A percentile compares a stretch with the other conserved stretches of the same genome.
These are phyloP conservation scores for Lactarius hengduanensis DNA, from an alignment of 768 basidiomycete species.

Conservation along the genomic window DNA sequence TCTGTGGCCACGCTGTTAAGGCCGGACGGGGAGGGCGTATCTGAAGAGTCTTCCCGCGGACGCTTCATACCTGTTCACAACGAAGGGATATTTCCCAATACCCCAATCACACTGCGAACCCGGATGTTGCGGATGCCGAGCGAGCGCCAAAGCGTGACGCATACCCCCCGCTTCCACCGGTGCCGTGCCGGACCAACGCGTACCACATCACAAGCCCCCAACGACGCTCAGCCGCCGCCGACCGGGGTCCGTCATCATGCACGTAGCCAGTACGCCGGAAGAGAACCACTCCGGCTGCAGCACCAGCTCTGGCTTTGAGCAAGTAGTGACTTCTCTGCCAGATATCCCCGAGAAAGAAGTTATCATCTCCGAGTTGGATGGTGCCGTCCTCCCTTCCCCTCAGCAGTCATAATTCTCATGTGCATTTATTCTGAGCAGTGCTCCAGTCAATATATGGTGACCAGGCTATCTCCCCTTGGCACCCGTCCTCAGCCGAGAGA, in stretches of 20 bases:
- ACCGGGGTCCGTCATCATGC: not conserved
- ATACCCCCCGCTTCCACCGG: not conserved
- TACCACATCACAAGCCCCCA: not conserved
- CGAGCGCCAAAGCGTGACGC: not conserved
- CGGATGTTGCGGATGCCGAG: not conserved
- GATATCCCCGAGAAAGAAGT: conserved; percentile 18
- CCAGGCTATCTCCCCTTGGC: conserved; percentile 60
- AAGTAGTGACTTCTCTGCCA: conserved; percentile 7
- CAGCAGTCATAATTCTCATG: conserved; percentile 11
- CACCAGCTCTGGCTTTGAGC: conserved; percentile 5
- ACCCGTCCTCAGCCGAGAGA: conserved; percentile 33
- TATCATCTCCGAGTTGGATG: conserved; percentile 26
- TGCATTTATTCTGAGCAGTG: conserved; percentile 41
- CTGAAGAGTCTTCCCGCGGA: conserved; percentile 1
- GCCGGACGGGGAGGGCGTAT: conserved; percentile 4
- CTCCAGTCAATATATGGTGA: conserved; percentile 84
- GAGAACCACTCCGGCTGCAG: not conserved
- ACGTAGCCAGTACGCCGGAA: not conserved
- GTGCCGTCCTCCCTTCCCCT: conserved; percentile 13
- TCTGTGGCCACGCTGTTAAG: not conserved
- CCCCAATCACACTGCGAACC: not conserved
- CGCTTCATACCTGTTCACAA: conserved; percentile 20
- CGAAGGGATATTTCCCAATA: not conserved
- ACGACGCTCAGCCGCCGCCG: not conserved
- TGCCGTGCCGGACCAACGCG: conserved; percentile 1